Evolutionary conservation across 1,139 yeast genomes (phyloP).

Genomic region (Geotrichum siamense): DNA sequence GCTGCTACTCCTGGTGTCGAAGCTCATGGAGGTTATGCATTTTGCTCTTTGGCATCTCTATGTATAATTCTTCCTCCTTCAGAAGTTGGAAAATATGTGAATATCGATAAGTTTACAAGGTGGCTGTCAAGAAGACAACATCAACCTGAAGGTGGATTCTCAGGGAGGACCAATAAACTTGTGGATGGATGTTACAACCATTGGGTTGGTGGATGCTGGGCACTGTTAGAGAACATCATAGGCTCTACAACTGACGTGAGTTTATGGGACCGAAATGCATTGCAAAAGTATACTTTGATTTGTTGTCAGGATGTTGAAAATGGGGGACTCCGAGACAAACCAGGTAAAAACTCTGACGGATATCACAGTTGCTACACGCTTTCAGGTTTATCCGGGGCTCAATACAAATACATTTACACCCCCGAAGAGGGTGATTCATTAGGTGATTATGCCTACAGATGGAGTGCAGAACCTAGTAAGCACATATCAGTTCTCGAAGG

Average conservation of each 20-base stretch:
- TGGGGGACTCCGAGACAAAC: constrained; percentile 88
- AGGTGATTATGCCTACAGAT: constrained; percentile 29
- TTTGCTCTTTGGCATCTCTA: constrained; percentile 75
- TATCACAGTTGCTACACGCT: constrained; percentile 87
- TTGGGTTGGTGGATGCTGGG: constrained; percentile 83
- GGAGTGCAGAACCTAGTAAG: constrained; percentile 24
- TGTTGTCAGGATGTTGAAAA: constrained; percentile 57
- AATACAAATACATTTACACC: constrained; percentile 42
- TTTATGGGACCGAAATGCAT: constrained; percentile 46
- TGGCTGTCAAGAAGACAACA: constrained; percentile 74
- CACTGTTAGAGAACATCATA: constrained; percentile 52
- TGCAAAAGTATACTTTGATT: constrained; percentile 58
- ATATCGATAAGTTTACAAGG: constrained; percentile 28
- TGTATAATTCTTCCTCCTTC: constrained; percentile 42
- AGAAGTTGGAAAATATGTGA: constrained; percentile 28
- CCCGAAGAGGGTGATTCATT: constrained; percentile 25
- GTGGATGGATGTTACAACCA: constrained; percentile 96
- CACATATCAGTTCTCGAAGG: constrained; percentile 19
- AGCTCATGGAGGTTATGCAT: constrained; percentile 97
- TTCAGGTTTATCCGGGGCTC: constrained; percentile 67
- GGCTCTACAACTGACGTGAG: constrained; percentile 23
- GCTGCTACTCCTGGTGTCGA: constrained; percentile 75
- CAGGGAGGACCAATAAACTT: constrained; percentile 85
- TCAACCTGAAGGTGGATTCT: constrained; percentile 71
- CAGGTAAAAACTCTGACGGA: constrained; percentile 71